A percentile compares a stretch with the other conserved stretches of the same genome.
Conservation (phyloP, 2,329 filamentous ascomycete genomes). For the Sphaerulina musiva region DNA sequence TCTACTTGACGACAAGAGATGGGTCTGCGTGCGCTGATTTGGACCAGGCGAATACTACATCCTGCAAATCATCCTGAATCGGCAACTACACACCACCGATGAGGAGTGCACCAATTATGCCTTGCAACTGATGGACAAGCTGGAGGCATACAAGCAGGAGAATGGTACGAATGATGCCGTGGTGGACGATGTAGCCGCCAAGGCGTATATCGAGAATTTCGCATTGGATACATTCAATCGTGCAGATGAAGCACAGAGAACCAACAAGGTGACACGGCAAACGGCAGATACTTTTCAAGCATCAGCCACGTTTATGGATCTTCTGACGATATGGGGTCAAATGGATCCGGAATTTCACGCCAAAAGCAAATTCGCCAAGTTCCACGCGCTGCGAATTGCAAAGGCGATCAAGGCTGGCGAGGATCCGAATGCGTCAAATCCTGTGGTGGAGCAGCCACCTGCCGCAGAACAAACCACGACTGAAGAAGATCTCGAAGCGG, state of each 20-base stretch:
- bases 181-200: constrained; percentile 74
- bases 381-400: constrained; percentile 82
- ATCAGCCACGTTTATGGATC: constrained; percentile 83
- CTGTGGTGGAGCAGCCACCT: constrained; percentile 50
- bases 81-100: constrained; percentile 69
- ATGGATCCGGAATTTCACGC: constrained; percentile 68
- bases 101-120: constrained; percentile 76
- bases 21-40: constrained; percentile 4
- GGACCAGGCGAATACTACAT: constrained; percentile 76
- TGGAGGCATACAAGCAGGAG: constrained; percentile 72
- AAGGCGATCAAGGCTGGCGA: constrained; percentile 86
- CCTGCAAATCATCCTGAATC: constrained; percentile 81
- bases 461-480: constrained; percentile 6
- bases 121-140: constrained; percentile 77
- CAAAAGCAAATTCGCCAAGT: constrained; percentile 96
- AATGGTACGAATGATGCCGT: constrained; percentile 76
- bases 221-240: constrained; percentile 79
- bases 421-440: constrained; percentile 89
- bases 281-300: constrained; percentile 93
- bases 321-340: constrained; percentile 75
- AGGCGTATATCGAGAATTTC: constrained; percentile 92
- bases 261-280: constrained; percentile 61
- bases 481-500: constrained; percentile 27
- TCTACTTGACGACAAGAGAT: constrained; percentile 25
- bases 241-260: constrained; percentile 73